Evolutionary conservation across 306 rosid genomes (phyloP).

Genomic region (Phaseolus lunatus): DNA sequence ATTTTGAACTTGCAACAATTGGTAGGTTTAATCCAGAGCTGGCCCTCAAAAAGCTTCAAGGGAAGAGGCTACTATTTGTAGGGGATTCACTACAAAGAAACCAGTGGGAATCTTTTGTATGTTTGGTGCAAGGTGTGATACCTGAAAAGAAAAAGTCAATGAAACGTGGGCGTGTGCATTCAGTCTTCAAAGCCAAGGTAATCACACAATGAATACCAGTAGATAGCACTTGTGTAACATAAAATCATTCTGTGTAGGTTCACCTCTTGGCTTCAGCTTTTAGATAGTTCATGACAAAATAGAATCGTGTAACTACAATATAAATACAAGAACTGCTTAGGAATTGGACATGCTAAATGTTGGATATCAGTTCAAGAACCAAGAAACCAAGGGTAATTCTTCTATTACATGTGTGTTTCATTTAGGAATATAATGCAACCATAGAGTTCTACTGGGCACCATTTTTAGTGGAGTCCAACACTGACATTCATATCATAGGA

Average conservation of each 20-base stretch:
- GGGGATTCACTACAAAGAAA: constrained; percentile 96
- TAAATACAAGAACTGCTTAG: background rate
- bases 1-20: constrained; percentile 10
- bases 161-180: constrained; percentile 58
- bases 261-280: background rate
- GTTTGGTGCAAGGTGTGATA: constrained; percentile 79
- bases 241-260: background rate
- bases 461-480: constrained; percentile 89
- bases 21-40: constrained; percentile 77
- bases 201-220: background rate
- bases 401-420: background rate
- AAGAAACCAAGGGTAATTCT: constrained; percentile 23
- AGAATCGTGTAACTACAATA: background rate
- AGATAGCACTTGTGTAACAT: background rate
- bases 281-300: background rate
- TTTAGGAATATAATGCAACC: constrained; percentile 76
- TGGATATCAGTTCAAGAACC: background rate
- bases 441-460: constrained; percentile 99
- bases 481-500: constrained; percentile 69
- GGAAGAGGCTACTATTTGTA: constrained; percentile 84
- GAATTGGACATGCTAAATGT: background rate
- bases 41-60: constrained; percentile 73
- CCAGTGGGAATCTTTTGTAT: constrained; percentile 96
- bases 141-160: constrained; percentile 74
- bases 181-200: constrained; percentile 87